phyloP scores from a whole-genome alignment of 2,329 filamentous ascomycete genomes.

The Phialophora tarda region DNA sequence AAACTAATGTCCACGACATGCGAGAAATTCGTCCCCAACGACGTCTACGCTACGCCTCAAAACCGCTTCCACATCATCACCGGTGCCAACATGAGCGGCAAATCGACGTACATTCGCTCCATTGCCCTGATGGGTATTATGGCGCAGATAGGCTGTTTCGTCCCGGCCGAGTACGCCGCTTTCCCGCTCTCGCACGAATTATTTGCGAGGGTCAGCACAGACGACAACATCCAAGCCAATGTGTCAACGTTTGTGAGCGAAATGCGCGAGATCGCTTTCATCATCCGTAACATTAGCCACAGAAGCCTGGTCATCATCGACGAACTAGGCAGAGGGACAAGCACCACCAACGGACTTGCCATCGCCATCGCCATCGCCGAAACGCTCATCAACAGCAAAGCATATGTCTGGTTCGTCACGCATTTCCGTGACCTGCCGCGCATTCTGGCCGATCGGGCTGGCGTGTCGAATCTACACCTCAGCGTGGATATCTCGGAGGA shows the following conservation, averaged over 20 bases:
- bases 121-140: conserved; percentile 86
- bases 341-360: conserved; percentile 82
- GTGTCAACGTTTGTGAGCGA: conserved; percentile 92
- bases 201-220: conserved; percentile 84
- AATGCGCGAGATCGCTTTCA: conserved; percentile 96
- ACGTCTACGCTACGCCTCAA: conserved; percentile 81
- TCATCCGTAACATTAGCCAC: conserved; percentile 78
- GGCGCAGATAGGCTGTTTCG: conserved; percentile 90
- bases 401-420: conserved; percentile 89
- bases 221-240: conserved; percentile 87
- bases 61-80: conserved; percentile 91
- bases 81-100: conserved; percentile 97
- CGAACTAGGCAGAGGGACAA: conserved; percentile 89
- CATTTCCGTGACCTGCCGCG: conserved; percentile 85
- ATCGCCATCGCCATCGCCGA: conserved; percentile 92
- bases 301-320: conserved; percentile 84
- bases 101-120: conserved; percentile 90
- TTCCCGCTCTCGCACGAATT: conserved; percentile 81
- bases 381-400: conserved; percentile 77
- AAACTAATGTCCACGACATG: conserved; percentile 62
- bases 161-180: conserved; percentile 82
- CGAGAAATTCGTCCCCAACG: conserved; percentile 80
- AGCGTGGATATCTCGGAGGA: conserved; percentile 67
- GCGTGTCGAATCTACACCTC: conserved; percentile 83
- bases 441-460: conserved; percentile 74